Percentiles rank a stretch among this genome's conserved stretches.
phyloP scores from a whole-genome alignment of 1,284 basidiomycete genomes.

The Cutaneotrichosporon cutaneum region DNA sequence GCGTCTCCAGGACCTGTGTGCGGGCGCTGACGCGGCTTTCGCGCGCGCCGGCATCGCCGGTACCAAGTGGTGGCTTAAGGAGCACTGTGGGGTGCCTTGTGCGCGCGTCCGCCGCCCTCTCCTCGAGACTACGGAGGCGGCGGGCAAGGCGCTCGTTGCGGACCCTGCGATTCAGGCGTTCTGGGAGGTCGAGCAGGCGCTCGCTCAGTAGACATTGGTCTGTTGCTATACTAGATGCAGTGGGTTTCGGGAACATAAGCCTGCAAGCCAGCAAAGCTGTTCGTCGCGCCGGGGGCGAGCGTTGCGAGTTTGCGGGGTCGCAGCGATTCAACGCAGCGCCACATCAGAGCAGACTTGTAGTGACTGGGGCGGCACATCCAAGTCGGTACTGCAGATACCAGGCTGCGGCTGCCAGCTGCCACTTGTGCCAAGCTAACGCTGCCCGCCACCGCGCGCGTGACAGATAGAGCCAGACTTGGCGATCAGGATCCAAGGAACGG shows the following conservation, averaged over 20 bases:
- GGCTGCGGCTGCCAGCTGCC: no score
- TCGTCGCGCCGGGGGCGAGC: no score
- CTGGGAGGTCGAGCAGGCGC: constrained; percentile 64
- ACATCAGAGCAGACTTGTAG: no score
- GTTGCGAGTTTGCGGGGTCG: no score
- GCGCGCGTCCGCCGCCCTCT: constrained; percentile 73
- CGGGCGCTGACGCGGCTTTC: constrained; percentile 75
- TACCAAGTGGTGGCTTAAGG: constrained; percentile 74
- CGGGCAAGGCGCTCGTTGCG: constrained; percentile 63
- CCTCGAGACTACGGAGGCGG: constrained; percentile 62
- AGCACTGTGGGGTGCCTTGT: constrained; percentile 62
- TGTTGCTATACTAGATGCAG: neutral
- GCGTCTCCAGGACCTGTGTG: constrained; percentile 72
- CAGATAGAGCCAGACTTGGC: no score
- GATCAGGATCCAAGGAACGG: no score
- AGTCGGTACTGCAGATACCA: no score
- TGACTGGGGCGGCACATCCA: no score
- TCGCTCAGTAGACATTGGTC: constrained; percentile 37
- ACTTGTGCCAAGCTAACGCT: no score
- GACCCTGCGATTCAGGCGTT: constrained; percentile 68
- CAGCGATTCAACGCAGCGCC: no score
- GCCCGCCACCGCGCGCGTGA: no score
- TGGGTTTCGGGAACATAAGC: neutral
- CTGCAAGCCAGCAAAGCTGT: no score
- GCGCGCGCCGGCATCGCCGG: constrained; percentile 75